Base-by-base conservation (phyloP, 257 asterid genomes). In the Ehretia macrophylla region DNA sequence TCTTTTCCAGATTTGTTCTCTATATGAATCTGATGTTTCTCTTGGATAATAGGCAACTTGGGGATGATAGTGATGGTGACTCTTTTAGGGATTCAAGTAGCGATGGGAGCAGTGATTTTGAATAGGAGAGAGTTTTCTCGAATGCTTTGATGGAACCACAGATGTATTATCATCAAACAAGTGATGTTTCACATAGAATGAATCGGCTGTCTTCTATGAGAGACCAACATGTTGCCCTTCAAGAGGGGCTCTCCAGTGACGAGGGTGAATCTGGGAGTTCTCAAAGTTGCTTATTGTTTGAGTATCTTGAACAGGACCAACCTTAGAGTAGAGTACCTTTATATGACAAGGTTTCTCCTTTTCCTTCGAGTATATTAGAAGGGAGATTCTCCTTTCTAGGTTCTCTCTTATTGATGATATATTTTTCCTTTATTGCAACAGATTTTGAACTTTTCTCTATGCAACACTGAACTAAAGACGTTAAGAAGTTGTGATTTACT, bases 81-180 rank as follows among this genome's bases (percentile, higher is more conserved):
- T 81, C 56, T 70, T 79, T 72, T 68, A 81, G 87, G 79, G 98
- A 88, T 74, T 84, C 96, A 54, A 75, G 94, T 75, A 93, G 99
- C 59, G 95, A 89, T 57, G 86, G 94, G 55, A 89, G 96, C 72
- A 93, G 99, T 80, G 99, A 93, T 74, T 72, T 79, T 59, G 96
- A 89, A 62, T 89, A 73, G 37, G 95, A 88, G 49, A 78, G 85
- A 63, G 74, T 69, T 64, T 68, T 63, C 77, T 67, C 58, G 59
- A 78, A 65, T 70, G 75, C 71, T 71, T 66, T 80, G 32, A 68
- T 58, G 65, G 79, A 64, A 71, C 85, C 66, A 51, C 54, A 52
- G 57, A 72, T 50, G 54, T 79, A 68, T 70, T 68, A 56, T 54
- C 45, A 39, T 44, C 79, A 55, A 52, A 55, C 70, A 40, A 51